Base-by-base conservation (phyloP, 768 basidiomycete genomes). In the Leccinellum albellum region DNA sequence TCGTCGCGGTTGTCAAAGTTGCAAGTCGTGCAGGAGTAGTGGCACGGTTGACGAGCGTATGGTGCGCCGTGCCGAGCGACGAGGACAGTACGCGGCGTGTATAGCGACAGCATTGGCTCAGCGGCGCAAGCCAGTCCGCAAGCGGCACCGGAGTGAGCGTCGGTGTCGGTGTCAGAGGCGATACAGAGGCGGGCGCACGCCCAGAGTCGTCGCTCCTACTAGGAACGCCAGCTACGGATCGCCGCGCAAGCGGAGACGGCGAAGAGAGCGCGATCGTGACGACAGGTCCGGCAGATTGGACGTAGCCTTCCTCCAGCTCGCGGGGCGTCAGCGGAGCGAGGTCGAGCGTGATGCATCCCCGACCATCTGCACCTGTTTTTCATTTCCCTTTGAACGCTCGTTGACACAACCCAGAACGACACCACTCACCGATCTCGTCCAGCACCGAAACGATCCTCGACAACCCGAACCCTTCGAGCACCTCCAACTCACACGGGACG, bases 61-160 rank as follows among this genome's bases (percentile, higher is more conserved):
- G 20, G 24, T 54, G 48, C 17, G 70, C 66, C 13, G 67, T 61
- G 6, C 65, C 64, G 45, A 72, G 66, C 7, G 72, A 66, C 2
- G 79, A 67, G 1, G 79, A 75, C 9, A 82, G 60, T 3, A 76
- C 73, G 6, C 74, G 74, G 8, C 77, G 62, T 0, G 83, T 85
- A 61, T 77, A 77, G 26, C 75, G 74, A 61, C 77, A 77, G 58
- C 81, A 85, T 29, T 76, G 75, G 24, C 76, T 76, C 29, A 91
- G 77, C 0, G 87, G 82, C 4, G 73, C 70, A 1, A 83, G 62
- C 84, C 87, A 55, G 57, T 72, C 31, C 3, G 31, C 12, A 20
- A 50, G 26, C 24, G 24, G 23, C 47, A 10, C n/a, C 17, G 24
- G 17, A 13, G 14, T 26, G 23, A 26, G 9, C 17, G 13, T 24